Evolutionary conservation across 2,329 filamentous ascomycete species (phyloP).

Genomic region (Fonsecaea monophora): DNA sequence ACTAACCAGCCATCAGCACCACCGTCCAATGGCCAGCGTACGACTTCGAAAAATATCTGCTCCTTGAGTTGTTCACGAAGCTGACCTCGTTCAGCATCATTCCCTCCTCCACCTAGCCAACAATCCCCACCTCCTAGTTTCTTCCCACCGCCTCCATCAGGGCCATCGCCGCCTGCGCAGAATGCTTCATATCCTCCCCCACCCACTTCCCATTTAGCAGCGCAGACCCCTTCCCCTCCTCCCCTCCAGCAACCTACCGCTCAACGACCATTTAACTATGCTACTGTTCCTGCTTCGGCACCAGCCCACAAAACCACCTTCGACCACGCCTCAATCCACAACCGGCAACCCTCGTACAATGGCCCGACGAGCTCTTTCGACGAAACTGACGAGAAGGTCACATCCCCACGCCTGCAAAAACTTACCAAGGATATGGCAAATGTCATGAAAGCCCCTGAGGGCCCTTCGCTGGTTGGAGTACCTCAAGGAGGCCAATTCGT

Average conservation of each 20-base stretch:
- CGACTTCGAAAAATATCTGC: background rate
- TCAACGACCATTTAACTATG: constrained; percentile 37
- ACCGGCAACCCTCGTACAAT: constrained; percentile 35
- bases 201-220: constrained; percentile 27
- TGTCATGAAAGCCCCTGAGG: constrained; percentile 31
- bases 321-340: constrained; percentile 35
- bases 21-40: constrained; percentile 34
- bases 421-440: constrained; percentile 34
- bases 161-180: constrained; percentile 35
- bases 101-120: constrained; percentile 41
- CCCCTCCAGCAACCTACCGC: constrained; percentile 38
- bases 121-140: constrained; percentile 36
- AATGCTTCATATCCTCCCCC: constrained; percentile 35
- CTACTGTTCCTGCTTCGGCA: constrained; percentile 37
- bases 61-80: background rate
- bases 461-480: constrained; percentile 47
- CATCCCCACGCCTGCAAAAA: constrained; percentile 27
- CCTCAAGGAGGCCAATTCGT: constrained; percentile 64
- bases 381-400: constrained; percentile 19
- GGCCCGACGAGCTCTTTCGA: constrained; percentile 25
- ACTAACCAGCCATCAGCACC: constrained; percentile 33
- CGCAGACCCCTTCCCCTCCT: constrained; percentile 33
- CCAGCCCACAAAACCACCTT: constrained; percentile 38
- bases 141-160: constrained; percentile 40
- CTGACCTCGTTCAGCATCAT: constrained; percentile 39